A percentile compares a stretch with the other conserved stretches of the same genome.
phyloP scores from a whole-genome alignment of 805 yeast species.

The Saitoella complicata region DNA sequence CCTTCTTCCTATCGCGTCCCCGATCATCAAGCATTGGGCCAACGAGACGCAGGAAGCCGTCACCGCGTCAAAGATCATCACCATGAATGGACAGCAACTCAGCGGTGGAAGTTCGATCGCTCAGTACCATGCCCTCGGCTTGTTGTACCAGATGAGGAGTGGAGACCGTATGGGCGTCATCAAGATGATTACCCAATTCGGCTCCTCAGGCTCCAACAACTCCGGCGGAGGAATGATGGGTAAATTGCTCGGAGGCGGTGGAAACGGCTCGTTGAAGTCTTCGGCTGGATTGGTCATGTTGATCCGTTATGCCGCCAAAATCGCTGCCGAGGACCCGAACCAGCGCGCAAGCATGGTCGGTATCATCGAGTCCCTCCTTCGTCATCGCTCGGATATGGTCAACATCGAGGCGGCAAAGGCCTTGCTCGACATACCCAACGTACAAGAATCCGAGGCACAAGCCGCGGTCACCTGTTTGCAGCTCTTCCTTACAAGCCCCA shows the following conservation, averaged over 20 bases:
- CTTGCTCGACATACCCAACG: conserved; percentile 37
- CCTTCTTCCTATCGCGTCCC: conserved; percentile 74
- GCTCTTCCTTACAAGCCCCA: conserved; percentile 65
- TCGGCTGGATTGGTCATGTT: conserved; percentile 76
- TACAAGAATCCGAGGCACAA: conserved; percentile 48
- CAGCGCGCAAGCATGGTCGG: conserved; percentile 44
- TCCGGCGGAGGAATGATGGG: conserved; percentile 17
- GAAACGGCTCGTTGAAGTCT: conserved; percentile 38
- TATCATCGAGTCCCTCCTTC: conserved; percentile 51
- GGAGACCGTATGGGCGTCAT: conserved; percentile 89
- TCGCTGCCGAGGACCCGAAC: conserved; percentile 55
- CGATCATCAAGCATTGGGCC: conserved; percentile 82
- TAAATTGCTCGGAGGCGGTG: no score
- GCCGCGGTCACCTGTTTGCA: conserved; percentile 61
- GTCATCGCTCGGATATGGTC: conserved; percentile 75
- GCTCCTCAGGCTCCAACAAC: conserved; percentile 21
- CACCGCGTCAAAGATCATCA: conserved; percentile 32
- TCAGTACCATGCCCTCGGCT: conserved; percentile 91
- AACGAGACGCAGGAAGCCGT: conserved; percentile 92
- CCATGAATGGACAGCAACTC: conserved; percentile 3
- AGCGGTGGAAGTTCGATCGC: conserved; percentile 28
- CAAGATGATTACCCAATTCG: conserved; percentile 70
- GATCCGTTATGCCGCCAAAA: conserved; percentile 63
- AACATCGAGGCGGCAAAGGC: conserved; percentile 83
- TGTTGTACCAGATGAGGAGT: conserved; percentile 70